phyloP scores from a whole-genome alignment of 495 filamentous ascomycete species.

The Penicillium nucicola region DNA sequence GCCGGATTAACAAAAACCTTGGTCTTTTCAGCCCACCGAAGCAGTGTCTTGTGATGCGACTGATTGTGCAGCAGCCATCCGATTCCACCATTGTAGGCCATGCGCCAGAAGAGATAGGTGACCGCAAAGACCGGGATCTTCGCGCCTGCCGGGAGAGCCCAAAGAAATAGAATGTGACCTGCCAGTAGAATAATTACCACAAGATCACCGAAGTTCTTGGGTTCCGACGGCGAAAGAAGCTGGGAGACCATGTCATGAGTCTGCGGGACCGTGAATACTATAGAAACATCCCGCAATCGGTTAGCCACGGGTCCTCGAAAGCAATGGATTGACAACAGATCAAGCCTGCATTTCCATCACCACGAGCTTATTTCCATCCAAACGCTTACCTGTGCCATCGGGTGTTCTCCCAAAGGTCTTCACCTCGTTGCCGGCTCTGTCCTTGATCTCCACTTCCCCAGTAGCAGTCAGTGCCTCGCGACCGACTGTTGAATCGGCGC shows the following conservation, averaged over 20 bases:
- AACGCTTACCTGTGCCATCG: conserved; percentile 74
- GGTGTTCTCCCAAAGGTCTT: conserved; percentile 91
- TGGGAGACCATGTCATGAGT: conserved; percentile 99
- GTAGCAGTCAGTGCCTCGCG: conserved; percentile 34
- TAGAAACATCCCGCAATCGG: conserved; percentile 1
- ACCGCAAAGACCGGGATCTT: conserved; percentile 73
- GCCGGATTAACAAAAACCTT: conserved; percentile 82
- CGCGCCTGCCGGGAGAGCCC: conserved; percentile 60
- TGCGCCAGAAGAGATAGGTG: conserved; percentile 88
- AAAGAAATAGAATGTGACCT: conserved; percentile 68
- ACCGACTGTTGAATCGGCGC: conserved; percentile 32
- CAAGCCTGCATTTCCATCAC: neutral
- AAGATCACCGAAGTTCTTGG: conserved; percentile 88
- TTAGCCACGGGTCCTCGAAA: conserved; percentile 14
- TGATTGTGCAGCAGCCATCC: conserved; percentile 85
- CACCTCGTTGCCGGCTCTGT: conserved; percentile 50
- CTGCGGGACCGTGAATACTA: conserved; percentile 93
- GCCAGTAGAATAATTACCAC: conserved; percentile 79
- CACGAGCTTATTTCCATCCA: neutral
- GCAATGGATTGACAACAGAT: neutral
- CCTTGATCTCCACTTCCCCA: conserved; percentile 34
- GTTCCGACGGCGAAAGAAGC: conserved; percentile 88
- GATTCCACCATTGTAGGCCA: conserved; percentile 89
- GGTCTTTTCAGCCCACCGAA: conserved; percentile 82
- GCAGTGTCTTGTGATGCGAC: conserved; percentile 80